Evolutionary conservation across 768 basidiomycete genomes (phyloP), one percentile per base, ranked within the genome.

Genomic region (Kwoniella sp.): DNA sequence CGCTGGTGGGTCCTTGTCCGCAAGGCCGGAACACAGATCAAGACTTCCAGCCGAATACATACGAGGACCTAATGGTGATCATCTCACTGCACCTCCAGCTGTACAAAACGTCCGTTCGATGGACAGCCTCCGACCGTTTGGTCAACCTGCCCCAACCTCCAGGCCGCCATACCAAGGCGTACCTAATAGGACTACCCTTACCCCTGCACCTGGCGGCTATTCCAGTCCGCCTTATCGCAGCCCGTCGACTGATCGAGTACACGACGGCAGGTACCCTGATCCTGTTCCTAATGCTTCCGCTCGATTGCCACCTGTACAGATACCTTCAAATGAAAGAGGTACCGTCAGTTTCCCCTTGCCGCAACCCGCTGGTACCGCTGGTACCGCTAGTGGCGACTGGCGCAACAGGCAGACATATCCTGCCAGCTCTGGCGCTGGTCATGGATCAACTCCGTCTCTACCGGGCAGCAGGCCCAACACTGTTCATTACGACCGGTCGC

Each of bases 191-290:
- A 20, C 42, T 10, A 25, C 56, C 6, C 38, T 46, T 22, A 57
- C 60, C 0, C 58, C 63, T 14, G 29, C 41, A n/a, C 58, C 62
- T 1, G 58, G 53, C 14, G 25, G 27, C 6, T 52, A 50, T 27
- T 17, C 54, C 8, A 51, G 44, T 14, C 36, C 25, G 10, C 43
- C 27, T 8, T 59, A 53, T 25, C 57, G 67, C 23, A 58, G 46
- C 11, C 52, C 62, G n/a, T 65, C 66, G 3, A 46, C 34, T 11
- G 67, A 63, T 20, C 40, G 61, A 9, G 28, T 46, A 19, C 59
- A 63, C 19, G 61, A 69, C 33, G 67, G 67, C 5, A 42, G 67
- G 34, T 69, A 69, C 48, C 67, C 63, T 23, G 61, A 63, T 14
- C 59, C 60, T 3, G 20, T 41, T 1, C 63, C 49, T 22, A 32